Base-by-base conservation (phyloP, 768 basidiomycete species). In the Boletellus ananiceps region DNA sequence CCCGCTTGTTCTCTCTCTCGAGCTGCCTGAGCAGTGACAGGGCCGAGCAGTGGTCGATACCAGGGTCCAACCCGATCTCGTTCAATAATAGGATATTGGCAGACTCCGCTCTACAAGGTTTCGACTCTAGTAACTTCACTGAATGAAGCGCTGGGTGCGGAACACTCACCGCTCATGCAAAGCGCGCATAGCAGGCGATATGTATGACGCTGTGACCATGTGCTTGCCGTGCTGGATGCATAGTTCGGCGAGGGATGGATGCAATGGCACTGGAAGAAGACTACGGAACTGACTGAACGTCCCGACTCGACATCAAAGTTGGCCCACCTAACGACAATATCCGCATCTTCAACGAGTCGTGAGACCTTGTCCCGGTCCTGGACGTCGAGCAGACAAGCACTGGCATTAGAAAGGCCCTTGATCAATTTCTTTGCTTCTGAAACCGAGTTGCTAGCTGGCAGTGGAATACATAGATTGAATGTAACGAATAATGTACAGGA, bases 141-240 rank as follows among this genome's bases (percentile, higher is more conserved):
- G 15, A n/a, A 40, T n/a, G 21, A 34, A 9, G 39, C 42, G 13
- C 4, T 41, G 19, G 7, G 55, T 1, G 19, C 21, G 7, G 8
- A n/a, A n/a, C 27, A 49, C 80, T 21, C 56, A 92, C 91, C 67
- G 63, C 11, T 74, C 55, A 59, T 92, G 73, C 16, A 95, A 64
- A 0, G 68, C 69, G 7, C 73, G 69, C 92, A 96, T 96, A 8
- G 75, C 81, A 0, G 78, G 77, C 1, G 89, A 90, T 55, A 88
- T 83, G 62, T 97, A 97, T 4, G 92, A 94, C 0, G 94, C 92
- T 0, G 94, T 96, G 45, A 97, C 81, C 48, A 97, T 76, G 54
- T 94, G 86, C 52, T 84, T 88, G 11, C 69, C 57, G 51, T 83
- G 71, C 31, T 72, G 54, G 42, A 97, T 82, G 59, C 93, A 95